A percentile compares a stretch with the other conserved stretches of the same genome.
phyloP scores from a whole-genome alignment of 2,329 filamentous ascomycete genomes.

The Rosellinia necatrix region DNA sequence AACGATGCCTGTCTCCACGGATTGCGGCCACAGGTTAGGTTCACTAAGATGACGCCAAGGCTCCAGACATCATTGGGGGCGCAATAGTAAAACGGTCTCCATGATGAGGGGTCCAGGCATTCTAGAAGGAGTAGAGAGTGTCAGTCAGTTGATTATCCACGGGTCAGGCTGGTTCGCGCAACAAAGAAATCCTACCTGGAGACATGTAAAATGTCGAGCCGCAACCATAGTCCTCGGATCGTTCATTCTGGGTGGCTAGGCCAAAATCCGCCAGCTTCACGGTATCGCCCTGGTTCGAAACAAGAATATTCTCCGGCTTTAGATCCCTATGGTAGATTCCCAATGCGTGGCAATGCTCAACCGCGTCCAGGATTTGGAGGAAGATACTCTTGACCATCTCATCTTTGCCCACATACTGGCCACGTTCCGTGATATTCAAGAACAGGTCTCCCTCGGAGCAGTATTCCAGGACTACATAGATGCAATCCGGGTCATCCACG shows the following conservation, averaged over 20 bases:
- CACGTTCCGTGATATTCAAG: conserved; percentile 93
- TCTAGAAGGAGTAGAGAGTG: conserved; percentile 58
- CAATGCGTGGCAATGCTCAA: conserved; percentile 89
- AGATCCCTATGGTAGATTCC: conserved; percentile 97
- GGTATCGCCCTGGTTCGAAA: conserved; percentile 83
- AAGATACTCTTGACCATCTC: conserved; percentile 84
- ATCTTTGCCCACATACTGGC: conserved; percentile 93
- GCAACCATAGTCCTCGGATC: conserved; percentile 94
- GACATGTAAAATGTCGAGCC: conserved; percentile 99
- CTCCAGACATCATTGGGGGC: conserved; percentile 98
- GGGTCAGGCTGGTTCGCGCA: conserved; percentile 21
- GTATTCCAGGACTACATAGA: conserved; percentile 95
- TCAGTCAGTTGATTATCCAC: conserved; percentile 32
- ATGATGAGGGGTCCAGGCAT: conserved; percentile 79
- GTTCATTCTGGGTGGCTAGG: conserved; percentile 80
- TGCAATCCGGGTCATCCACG: conserved; percentile 88
- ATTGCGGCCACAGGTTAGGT: conserved; percentile 96
- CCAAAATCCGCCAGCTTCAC: conserved; percentile 98
- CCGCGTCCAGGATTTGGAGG: conserved; percentile 94
- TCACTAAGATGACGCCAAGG: conserved; percentile 96
- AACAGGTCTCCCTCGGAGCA: conserved; percentile 97
- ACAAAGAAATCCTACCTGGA: conserved; percentile 71
- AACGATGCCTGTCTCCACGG: conserved; percentile 96
- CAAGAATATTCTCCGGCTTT: conserved; percentile 97
- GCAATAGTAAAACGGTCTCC: conserved; percentile 82